Evolutionary conservation across 2,329 filamentous ascomycete species (phyloP).

Genomic region (Tetracladium maxilliforme): DNA sequence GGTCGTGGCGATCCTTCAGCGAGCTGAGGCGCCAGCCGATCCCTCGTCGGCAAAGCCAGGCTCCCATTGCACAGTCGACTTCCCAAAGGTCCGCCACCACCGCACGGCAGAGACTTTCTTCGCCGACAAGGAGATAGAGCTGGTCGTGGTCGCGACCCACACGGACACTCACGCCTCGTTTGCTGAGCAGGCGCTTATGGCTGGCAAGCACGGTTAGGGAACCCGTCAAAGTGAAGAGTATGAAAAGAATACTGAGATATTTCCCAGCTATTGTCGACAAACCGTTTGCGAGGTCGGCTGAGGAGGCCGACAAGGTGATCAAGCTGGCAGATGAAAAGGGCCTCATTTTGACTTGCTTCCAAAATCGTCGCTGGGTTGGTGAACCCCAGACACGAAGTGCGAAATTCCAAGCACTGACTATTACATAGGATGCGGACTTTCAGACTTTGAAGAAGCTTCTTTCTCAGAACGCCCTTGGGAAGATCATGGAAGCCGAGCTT

Average conservation of each 20-base stretch:
- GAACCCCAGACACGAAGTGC: slow-evolving; percentile 1
- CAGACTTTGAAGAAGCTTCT: slow-evolving; percentile 15
- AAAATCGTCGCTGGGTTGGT: slow-evolving; percentile 12
- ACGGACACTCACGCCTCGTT: slow-evolving; percentile 15
- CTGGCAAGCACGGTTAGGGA: slow-evolving; percentile 23
- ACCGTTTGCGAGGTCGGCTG: slow-evolving; percentile 16
- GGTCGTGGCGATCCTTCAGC: slow-evolving; percentile 31
- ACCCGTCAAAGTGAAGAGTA: slow-evolving; percentile 1
- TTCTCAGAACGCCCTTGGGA: slow-evolving; percentile 9
- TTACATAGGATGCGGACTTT: slow-evolving; percentile 21
- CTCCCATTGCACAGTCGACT: slow-evolving; percentile 32
- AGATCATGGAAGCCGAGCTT: slow-evolving; percentile 16
- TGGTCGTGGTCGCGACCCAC: slow-evolving; percentile 18
- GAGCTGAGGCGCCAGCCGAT: slow-evolving; percentile 20
- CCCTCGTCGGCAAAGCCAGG: slow-evolving; percentile 12
- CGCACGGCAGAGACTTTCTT: slow-evolving; percentile 16
- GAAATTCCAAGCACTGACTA: slow-evolving; percentile 3
- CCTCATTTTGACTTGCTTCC: slow-evolving; percentile 19
- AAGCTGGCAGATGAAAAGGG: slow-evolving; percentile 12
- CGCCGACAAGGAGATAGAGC: slow-evolving; percentile 14
- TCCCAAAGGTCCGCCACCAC: slow-evolving; percentile 21
- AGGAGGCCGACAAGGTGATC: slow-evolving; percentile 17
- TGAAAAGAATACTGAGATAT: too few species aligned
- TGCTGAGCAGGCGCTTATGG: slow-evolving; percentile 15
- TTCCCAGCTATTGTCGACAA: slow-evolving; percentile 22